Evolutionary conservation across 192 early-diverging fungal species (phyloP).

Genomic region (Umbelopsis isabellina): DNA sequence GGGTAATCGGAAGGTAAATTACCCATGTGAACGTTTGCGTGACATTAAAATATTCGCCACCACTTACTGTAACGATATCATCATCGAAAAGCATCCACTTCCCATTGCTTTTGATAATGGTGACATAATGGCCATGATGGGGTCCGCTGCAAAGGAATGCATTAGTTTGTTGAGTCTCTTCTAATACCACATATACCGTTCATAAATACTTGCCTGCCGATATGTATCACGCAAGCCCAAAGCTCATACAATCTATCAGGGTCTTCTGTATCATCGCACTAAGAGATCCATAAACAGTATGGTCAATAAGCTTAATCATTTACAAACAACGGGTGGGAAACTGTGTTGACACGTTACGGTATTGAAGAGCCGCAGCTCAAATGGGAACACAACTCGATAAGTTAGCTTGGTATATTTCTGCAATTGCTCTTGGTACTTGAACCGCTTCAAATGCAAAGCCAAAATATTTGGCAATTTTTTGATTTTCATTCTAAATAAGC

Average conservation of each 20-base stretch:
- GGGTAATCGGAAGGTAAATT: background rate
- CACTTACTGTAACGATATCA: constrained; percentile 83
- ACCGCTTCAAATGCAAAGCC: constrained; percentile 95
- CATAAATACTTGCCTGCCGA: constrained; percentile 68
- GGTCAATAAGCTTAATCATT: background rate
- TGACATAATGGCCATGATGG: constrained; percentile 96
- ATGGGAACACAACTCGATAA: constrained; percentile 92
- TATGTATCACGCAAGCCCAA: constrained; percentile 90
- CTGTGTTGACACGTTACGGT: constrained; percentile 56
- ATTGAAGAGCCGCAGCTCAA: constrained; percentile 93
- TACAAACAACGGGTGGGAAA: background rate
- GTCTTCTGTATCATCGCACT: constrained; percentile 83
- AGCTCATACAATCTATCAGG: constrained; percentile 86
- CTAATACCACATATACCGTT: background rate
- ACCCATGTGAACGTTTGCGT: background rate
- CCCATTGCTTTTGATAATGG: constrained; percentile 82
- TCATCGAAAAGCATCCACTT: constrained; percentile 97
- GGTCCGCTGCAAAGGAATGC: constrained; percentile 68
- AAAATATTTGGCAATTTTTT: constrained; percentile 92
- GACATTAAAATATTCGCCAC: background rate
- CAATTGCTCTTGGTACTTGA: constrained; percentile 95
- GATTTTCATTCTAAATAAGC: constrained; percentile 84
- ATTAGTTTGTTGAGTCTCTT: background rate
- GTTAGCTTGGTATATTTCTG: constrained; percentile 92
- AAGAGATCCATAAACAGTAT: background rate